These are phyloP conservation scores for barrel medic (Medicago truncatula) DNA, from an alignment of 306 rosid genomes.

Conservation along the genomic window DNA sequence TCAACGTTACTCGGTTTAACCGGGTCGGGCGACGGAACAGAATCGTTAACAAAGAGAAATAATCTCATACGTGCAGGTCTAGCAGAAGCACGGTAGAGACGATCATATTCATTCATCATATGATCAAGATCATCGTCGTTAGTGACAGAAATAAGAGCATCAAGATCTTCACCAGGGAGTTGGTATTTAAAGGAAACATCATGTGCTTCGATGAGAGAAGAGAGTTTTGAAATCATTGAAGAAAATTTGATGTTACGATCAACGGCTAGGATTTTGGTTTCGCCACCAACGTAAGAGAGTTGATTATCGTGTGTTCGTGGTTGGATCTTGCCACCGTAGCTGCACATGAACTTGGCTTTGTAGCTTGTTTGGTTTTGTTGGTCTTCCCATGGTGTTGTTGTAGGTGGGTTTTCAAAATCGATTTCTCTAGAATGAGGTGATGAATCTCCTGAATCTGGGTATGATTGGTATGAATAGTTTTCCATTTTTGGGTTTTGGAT, in stretches of 20 bases:
- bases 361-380: conserved; percentile 44
- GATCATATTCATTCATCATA: conserved; percentile 98
- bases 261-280: conserved; percentile 91
- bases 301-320: conserved; percentile 91
- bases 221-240: conserved; percentile 64
- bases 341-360: conserved; percentile 87
- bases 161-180: conserved; percentile 96
- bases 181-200: conserved; percentile 85
- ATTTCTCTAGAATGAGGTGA: conserved; percentile 90
- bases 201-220: conserved; percentile 53
- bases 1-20: conserved; percentile 64
- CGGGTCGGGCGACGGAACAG: conserved; percentile 35
- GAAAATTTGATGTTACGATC: conserved; percentile 73
- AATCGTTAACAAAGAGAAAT: conserved; percentile 56
- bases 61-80: conserved; percentile 83
- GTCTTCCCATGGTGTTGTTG: conserved; percentile 87
- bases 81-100: conserved; percentile 72
- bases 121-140: conserved; percentile 95
- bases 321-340: conserved; percentile 95
- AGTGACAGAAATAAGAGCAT: conserved; percentile 86
- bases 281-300: conserved; percentile 89
- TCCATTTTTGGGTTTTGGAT: conserved; percentile 53
- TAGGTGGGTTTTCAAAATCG: conserved; percentile 84
- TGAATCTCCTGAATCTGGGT: conserved; percentile 86
- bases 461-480: conserved; percentile 70